These are phyloP conservation scores for Euphorbia peplus DNA, from an alignment of 345 rosid genomes.

Conservation along the genomic window DNA sequence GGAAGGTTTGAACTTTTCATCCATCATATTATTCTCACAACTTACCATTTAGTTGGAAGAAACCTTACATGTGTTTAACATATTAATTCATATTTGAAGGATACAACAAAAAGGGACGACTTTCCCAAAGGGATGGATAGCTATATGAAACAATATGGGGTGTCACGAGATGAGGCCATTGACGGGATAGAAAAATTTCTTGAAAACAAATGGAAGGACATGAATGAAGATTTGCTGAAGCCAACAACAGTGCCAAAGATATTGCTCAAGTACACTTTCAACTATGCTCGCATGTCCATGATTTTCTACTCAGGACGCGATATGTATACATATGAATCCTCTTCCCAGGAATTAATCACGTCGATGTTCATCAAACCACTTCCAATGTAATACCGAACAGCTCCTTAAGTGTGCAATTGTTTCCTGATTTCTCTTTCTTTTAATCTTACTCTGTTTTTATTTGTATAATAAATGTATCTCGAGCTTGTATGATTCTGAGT, in stretches of 20 bases:
- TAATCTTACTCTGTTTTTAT: no score
- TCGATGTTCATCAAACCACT: background rate
- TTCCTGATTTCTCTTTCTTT: no score
- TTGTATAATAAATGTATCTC: no score
- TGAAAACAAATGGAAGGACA: background rate
- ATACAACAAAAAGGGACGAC: background rate
- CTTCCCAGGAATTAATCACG: background rate
- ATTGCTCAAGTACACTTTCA: background rate
- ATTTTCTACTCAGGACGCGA: background rate
- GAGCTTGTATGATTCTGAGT: no score
- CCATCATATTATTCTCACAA: no score
- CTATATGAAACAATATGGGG: slow-evolving; percentile 2
- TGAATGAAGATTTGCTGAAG: slow-evolving; percentile 15
- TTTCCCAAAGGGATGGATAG: background rate
- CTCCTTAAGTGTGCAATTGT: no score
- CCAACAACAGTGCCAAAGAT: background rate
- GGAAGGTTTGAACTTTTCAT: no score
- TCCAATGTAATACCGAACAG: background rate
- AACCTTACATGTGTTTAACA: no score
- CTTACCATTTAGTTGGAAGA: no score
- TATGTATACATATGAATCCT: background rate
- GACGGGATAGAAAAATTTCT: background rate
- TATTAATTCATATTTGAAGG: background rate
- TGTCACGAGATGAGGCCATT: background rate
- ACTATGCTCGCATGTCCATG: background rate